Base-by-base conservation (phyloP, 139 green algal genomes). In the Zygnema circumcarinatum region DNA sequence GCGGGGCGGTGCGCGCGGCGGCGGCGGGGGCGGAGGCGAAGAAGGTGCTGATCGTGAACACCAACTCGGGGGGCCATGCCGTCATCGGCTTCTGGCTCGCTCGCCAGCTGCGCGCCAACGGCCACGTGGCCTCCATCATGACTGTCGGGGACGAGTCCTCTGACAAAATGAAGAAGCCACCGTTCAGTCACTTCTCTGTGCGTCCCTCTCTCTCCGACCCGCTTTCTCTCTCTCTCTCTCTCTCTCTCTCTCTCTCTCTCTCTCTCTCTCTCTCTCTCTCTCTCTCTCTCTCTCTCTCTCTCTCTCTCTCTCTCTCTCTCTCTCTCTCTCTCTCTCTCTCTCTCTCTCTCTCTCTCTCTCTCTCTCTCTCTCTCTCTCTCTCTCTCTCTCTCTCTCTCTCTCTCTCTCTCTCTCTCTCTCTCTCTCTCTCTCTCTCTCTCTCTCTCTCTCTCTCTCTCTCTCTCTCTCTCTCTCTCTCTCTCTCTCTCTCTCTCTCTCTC, bases 41-140 rank as follows among this genome's bases (percentile, higher is more conserved):
- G 82, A 81, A 93, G 69, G 92, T 94, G 29, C 67, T 93, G 32
- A 91, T 94, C 56, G 85, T 94, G 21, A 94, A 94, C 87, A 94
- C 92, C 1, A 89, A 92, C 79, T 78, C 74, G 1, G 92, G 92
- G 36, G 92, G 92, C 2, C 92, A 94, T 74, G 85, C 91, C 7
- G 79, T 90, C 33, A 93, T 94, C 31, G 92, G 92, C 2, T 94
- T 94, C 67, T 89, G 76, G 75, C 86, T 94, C 22, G 67, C 85
- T 52, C 90, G 91, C 80, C 84, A 89, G 76, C 86, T 94, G 68
- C 54, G 56, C 21, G 40, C 1, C 2, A 33, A 67, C 33, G 86
- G 89, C 73, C 88, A 94, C 84, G 56, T 75, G 21, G 92, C 93
- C 20, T 93, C 92, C 2, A 79, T 94, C 39, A 78, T 91, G 79